Percentiles rank a stretch among this genome's conserved stretches.
Evolutionary conservation across 306 rosid genomes (phyloP).

Genomic region (Crataegus laevigata): DNA sequence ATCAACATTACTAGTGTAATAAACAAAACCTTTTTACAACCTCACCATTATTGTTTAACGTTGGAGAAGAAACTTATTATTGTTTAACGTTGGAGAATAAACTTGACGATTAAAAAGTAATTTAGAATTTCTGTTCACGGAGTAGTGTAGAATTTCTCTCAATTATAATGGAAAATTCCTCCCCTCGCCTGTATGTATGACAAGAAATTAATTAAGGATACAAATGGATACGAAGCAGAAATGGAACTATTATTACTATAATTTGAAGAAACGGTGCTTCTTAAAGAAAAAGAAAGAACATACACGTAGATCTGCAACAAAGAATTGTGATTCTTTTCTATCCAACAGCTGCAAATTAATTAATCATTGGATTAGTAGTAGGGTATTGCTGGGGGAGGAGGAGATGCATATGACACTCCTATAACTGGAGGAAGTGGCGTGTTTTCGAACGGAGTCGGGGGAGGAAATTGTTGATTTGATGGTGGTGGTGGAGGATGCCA

Average conservation of each 20-base stretch:
- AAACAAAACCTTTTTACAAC: too few relatives aligned
- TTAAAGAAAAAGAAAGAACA: background rate
- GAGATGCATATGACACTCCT: slow-evolving; percentile 16
- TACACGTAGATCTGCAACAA: background rate
- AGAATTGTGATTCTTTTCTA: background rate
- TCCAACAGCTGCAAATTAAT: background rate
- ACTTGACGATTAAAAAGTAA: too few relatives aligned
- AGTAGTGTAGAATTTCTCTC: too few relatives aligned
- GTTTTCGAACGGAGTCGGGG: background rate
- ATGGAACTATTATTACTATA: background rate
- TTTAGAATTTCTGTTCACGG: too few relatives aligned
- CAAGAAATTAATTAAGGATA: background rate
- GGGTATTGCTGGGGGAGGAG: slow-evolving; percentile 17
- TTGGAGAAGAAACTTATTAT: too few relatives aligned
- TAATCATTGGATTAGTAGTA: slow-evolving; percentile 2
- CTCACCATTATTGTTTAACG: too few relatives aligned
- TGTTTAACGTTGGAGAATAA: too few relatives aligned
- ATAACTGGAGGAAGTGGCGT: slow-evolving; percentile 24
- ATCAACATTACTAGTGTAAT: too few relatives aligned
- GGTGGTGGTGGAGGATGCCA: slow-evolving; percentile 11
- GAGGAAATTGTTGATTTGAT: slow-evolving; percentile 14
- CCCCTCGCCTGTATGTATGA: background rate
- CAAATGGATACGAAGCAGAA: background rate
- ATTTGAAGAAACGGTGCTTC: background rate
- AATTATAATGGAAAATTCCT: background rate